Percentiles rank a stretch among this genome's conserved stretches.
Evolutionary conservation across 148 eudicot genomes (phyloP).

Genomic region (Talinum fruticosum): DNA sequence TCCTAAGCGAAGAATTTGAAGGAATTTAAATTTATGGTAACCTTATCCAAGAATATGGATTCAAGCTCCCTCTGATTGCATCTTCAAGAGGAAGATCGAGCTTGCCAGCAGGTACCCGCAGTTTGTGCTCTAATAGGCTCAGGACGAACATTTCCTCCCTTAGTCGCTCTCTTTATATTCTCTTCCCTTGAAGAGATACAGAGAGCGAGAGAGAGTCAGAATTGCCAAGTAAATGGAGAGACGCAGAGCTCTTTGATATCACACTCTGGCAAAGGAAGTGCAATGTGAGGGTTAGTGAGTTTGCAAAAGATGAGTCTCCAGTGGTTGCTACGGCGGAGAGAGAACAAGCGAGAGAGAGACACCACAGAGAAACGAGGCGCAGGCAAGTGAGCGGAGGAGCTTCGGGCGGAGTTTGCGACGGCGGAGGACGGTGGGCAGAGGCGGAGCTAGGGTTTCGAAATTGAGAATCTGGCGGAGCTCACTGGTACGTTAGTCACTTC

Average conservation of each 20-base stretch:
- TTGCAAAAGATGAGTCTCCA: too few species aligned
- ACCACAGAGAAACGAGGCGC: too few species aligned
- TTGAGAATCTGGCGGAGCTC: too few species aligned
- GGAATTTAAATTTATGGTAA: constrained; percentile 1
- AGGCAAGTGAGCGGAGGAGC: too few species aligned
- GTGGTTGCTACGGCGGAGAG: too few species aligned
- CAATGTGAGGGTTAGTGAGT: too few species aligned
- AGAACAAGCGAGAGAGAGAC: too few species aligned
- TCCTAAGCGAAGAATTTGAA: neutral
- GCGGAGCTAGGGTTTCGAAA: too few species aligned
- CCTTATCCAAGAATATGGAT: constrained; percentile 75
- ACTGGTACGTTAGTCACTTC: too few species aligned
- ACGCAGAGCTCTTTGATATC: neutral
- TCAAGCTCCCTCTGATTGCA: constrained; percentile 73
- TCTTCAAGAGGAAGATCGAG: constrained; percentile 54
- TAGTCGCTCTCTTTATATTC: neutral
- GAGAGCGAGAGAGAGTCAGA: neutral
- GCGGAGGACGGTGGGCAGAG: too few species aligned
- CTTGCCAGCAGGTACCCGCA: constrained; percentile 63
- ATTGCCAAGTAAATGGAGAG: neutral
- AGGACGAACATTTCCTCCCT: constrained; percentile 53
- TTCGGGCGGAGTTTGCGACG: too few species aligned
- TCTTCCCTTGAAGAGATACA: neutral
- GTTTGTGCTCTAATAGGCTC: constrained; percentile 64
- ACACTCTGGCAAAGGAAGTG: too few species aligned